Evolutionary conservation across 352 stramenopile genomes (phyloP).

Genomic region (Saprolegnia diclina): DNA sequence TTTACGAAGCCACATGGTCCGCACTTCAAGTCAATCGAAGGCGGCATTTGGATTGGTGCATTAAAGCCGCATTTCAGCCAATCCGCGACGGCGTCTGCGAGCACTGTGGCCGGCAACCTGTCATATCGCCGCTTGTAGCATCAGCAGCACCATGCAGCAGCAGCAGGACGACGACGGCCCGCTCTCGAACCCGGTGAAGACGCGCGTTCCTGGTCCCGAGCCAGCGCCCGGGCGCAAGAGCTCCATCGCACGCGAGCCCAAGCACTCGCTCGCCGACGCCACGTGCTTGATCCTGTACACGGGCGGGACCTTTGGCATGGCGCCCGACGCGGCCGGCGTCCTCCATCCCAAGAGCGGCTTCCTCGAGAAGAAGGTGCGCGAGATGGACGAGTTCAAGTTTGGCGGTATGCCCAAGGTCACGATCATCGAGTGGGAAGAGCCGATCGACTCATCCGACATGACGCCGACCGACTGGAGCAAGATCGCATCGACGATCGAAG

Average conservation of each 20-base stretch:
- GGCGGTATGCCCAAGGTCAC: constrained; percentile 74
- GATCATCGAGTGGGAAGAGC: constrained; percentile 65
- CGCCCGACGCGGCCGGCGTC: constrained; percentile 61
- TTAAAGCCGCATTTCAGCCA: no score
- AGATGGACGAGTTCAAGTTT: constrained; percentile 85
- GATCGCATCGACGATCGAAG: constrained; percentile 92
- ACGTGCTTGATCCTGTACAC: constrained; percentile 87
- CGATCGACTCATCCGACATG: constrained; percentile 90
- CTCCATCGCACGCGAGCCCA: not conserved
- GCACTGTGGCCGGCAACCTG: no score
- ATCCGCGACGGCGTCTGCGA: no score
- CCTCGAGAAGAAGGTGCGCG: constrained; percentile 76
- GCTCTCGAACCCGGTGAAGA: not conserved
- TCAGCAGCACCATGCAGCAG: no score
- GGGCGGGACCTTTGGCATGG: constrained; percentile 89
- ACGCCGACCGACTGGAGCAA: constrained; percentile 85
- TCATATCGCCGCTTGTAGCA: no score
- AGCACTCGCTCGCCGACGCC: constrained; percentile 33
- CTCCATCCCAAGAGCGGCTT: constrained; percentile 83
- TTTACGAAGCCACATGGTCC: no score
- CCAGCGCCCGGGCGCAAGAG: constrained; percentile 4
- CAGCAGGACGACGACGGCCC: not conserved
- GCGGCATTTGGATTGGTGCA: no score
- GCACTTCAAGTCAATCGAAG: no score
- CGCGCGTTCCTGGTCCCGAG: no score